Conservation (phyloP, 139 green algal genomes). For the Trebouxia sp. region DNA sequence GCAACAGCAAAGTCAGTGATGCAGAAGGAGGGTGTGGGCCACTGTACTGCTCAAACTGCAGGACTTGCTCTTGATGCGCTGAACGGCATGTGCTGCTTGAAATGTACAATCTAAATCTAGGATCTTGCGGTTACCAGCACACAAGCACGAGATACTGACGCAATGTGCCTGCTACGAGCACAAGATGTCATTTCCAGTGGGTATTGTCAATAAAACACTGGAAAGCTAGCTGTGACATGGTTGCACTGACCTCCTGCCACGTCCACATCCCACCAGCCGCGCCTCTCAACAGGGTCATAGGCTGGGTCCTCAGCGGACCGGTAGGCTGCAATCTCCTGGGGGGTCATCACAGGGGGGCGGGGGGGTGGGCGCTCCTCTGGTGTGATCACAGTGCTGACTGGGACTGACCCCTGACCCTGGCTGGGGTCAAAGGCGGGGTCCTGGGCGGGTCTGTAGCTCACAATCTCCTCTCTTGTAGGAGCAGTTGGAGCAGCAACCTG, state of each 20-base stretch:
- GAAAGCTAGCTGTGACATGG: too few species aligned
- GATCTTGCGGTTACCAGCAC: too few species aligned
- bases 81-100: too few species aligned
- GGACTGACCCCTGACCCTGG: not conserved
- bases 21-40: too few species aligned
- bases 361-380: not conserved
- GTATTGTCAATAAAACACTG: too few species aligned
- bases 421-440: not conserved
- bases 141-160: too few species aligned
- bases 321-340: slow-evolving; percentile 1
- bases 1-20: too few species aligned
- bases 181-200: too few species aligned
- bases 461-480: not conserved
- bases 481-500: not conserved
- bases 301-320: not conserved
- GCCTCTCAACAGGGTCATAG: slow-evolving; percentile 6
- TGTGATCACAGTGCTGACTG: not conserved
- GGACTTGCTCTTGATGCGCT: too few species aligned
- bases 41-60: too few species aligned
- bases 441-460: not conserved
- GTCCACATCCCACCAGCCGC: slow-evolving; percentile 12
- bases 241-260: not conserved
- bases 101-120: too few species aligned
- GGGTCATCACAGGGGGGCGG: not conserved
- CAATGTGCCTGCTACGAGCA: too few species aligned